Evolutionary conservation across 805 yeast genomes (phyloP).

Genomic region (Suhomyces canberraensis): DNA sequence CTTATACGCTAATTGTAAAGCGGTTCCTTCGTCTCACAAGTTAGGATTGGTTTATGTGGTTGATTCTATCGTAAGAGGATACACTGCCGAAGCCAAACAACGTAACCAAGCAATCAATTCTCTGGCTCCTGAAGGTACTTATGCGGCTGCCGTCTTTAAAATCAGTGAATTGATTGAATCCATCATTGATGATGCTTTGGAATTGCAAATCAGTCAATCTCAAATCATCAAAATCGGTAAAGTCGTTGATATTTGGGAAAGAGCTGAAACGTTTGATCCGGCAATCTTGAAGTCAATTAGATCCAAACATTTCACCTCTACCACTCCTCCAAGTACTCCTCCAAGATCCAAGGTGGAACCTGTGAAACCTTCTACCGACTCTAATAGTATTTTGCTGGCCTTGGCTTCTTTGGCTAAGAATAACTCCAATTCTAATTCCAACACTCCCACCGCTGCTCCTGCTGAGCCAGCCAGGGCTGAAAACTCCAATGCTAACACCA

Average conservation of each 20-base stretch:
- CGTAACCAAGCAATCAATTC: conserved; percentile 44
- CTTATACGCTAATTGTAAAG: conserved; percentile 64
- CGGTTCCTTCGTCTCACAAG: conserved; percentile 76
- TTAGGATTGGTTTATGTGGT: conserved; percentile 88
- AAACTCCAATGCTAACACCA: conserved; percentile 32
- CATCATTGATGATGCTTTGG: conserved; percentile 60
- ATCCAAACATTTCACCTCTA: conserved; percentile 55
- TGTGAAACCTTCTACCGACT: conserved; percentile 28
- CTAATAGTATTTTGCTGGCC: conserved; percentile 67
- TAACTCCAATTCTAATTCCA: conserved; percentile 29
- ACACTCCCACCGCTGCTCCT: conserved; percentile 26
- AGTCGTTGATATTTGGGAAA: conserved; percentile 89
- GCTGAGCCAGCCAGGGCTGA: conserved; percentile 21
- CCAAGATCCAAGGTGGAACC: conserved; percentile 36
- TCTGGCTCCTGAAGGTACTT: conserved; percentile 64
- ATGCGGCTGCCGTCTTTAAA: conserved; percentile 66
- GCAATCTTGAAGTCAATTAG: conserved; percentile 54
- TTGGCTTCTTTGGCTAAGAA: conserved; percentile 59
- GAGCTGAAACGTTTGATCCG: conserved; percentile 71
- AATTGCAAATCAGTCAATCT: conserved; percentile 51
- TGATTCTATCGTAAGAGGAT: conserved; percentile 88
- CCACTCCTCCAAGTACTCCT: conserved; percentile 67
- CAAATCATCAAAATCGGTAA: conserved; percentile 70
- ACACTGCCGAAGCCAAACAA: conserved; percentile 68
- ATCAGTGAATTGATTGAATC: conserved; percentile 63